Evolutionary conservation across 371 early-diverging fungal genomes (phyloP), one percentile per base, ranked within the genome.

Genomic region (Batrachochytrium dendrobatidis): DNA sequence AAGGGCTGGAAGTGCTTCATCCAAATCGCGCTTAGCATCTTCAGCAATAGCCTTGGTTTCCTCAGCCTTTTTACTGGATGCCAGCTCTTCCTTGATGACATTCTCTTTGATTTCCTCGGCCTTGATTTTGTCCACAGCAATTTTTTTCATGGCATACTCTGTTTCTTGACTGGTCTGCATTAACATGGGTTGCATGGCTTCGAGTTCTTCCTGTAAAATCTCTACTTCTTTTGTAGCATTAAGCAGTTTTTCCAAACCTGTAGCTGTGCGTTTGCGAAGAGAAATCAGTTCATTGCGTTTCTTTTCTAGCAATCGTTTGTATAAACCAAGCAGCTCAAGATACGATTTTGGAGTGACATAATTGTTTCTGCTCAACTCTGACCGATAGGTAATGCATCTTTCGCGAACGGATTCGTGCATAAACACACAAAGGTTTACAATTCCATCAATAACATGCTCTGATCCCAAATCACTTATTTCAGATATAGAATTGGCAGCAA

Each of bases 31-130:
- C 48, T 80, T 77, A n/a, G 82, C 79, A 51, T 82, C 82, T 46
- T 82, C 82, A 4, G 82, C 82, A 51, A 82, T 82, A 10, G 60
- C 67, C 51, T 76, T 77, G 8, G 82, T 82, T 60, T 82, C 82
- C 53, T 80, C 81, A 0, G 82, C 82, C 58, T 82, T 82, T 44
- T 77, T 79, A 17, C 75, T 63, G 1, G 82, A 79, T 2, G 65
- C 66, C 2, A 65, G 56, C 56, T 82, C 82, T 52, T 82, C 78
- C 33, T 64, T 62, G 24, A 64, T 61, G 1, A 82, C 81, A 33
- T 56, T 59, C 34, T 72, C 80, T 33, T 74, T 66, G 60, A 82
- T 80, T 49, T 77, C 78, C 59, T 82, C 78, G 6, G 82, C 80
- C 45, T 73, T 69, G 17, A 76, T 70, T 52, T 82, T 82, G 64